Percentiles rank a stretch among this genome's conserved stretches.
Evolutionary conservation across 345 rosid genomes (phyloP).

Genomic region (Gossypium bickii): DNA sequence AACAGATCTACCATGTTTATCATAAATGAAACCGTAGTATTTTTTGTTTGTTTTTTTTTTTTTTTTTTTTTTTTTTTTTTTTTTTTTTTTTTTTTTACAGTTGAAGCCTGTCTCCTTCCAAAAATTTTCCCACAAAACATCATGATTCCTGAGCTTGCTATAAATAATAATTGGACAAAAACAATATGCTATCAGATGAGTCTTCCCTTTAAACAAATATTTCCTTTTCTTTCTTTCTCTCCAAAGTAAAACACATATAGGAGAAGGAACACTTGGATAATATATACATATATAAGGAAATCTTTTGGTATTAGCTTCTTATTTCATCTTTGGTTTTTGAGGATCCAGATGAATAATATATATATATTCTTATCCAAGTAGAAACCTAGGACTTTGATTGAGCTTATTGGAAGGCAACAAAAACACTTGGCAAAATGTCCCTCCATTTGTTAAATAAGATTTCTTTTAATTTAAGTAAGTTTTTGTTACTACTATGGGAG

Average conservation of each 20-base stretch:
- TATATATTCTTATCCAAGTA: neutral
- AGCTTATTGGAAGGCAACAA: neutral
- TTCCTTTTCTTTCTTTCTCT: neutral
- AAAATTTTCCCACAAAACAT: neutral
- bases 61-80: neutral
- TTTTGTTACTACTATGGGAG: neutral
- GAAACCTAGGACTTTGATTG: neutral
- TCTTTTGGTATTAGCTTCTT: neutral
- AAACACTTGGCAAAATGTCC: neutral
- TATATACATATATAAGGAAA: neutral
- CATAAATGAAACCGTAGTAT: neutral
- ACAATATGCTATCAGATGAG: neutral
- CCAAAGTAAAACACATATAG: neutral
- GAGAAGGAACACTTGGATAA: neutral
- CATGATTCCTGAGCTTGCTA: neutral
- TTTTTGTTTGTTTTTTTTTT: neutral
- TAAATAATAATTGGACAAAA: neutral
- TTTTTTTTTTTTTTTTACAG: neutral
- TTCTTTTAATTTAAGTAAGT: neutral
- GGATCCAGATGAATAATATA: too few species aligned
- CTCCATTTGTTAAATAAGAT: neutral
- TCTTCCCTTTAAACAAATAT: neutral
- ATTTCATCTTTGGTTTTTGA: neutral
- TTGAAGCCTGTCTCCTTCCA: neutral
- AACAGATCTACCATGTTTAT: constrained; percentile 13